A percentile compares a stretch with the other conserved stretches of the same genome.
Conservation (phyloP, 148 eudicot species). For the Camellia lanceoleosa region DNA sequence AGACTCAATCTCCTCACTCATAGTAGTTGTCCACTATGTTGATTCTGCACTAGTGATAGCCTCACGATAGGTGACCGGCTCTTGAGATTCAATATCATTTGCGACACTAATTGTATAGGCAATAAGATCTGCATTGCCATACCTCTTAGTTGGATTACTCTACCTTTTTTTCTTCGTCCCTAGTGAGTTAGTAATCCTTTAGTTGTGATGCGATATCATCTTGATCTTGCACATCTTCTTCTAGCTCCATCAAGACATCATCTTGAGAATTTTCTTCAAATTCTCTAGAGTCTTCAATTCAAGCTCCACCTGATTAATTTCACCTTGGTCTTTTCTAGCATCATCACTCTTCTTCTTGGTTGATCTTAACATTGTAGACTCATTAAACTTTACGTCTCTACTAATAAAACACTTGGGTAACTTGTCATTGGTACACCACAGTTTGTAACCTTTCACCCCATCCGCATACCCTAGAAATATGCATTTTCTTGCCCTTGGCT, state of each 20-base stretch:
- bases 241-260: too few relatives aligned
- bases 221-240: neutral
- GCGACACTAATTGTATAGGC: neutral
- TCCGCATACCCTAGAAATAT: neutral
- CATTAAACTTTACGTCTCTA: neutral
- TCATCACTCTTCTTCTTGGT: neutral
- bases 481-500: neutral
- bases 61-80: neutral
- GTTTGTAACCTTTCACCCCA: neutral
- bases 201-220: neutral
- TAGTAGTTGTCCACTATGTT: neutral
- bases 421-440: neutral
- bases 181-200: neutral
- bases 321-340: neutral
- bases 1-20: slow-evolving; percentile 5
- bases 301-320: neutral
- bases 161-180: neutral
- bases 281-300: neutral
- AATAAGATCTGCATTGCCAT: neutral
- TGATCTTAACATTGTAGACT: neutral
- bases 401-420: neutral
- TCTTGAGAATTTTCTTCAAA: too few relatives aligned
- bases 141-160: neutral
- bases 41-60: neutral
- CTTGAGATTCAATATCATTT: neutral